Conservation (phyloP, 2,329 filamentous ascomycete genomes). For the Fonsecaea pugnacius region DNA sequence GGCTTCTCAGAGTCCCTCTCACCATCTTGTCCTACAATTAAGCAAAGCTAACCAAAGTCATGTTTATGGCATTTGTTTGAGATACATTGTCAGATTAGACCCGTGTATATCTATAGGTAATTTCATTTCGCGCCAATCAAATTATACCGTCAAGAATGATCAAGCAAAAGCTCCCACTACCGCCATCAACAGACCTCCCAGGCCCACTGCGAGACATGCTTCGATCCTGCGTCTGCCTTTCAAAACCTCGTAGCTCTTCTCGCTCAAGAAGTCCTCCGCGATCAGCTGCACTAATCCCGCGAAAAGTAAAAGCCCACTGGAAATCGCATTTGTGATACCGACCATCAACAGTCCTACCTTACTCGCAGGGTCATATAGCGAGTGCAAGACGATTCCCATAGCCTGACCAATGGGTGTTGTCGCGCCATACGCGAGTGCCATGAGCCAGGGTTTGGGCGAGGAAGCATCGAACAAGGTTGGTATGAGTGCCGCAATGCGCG, state of each 20-base stretch:
- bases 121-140: background rate
- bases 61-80: background rate
- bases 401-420: conserved; percentile 84
- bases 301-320: conserved; percentile 77
- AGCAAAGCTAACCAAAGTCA: background rate
- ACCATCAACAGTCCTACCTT: conserved; percentile 78
- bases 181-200: conserved; percentile 66
- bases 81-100: background rate
- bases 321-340: conserved; percentile 85
- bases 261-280: conserved; percentile 78
- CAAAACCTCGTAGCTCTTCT: conserved; percentile 65
- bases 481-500: conserved; percentile 79
- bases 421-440: conserved; percentile 66
- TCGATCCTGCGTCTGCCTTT: conserved; percentile 63
- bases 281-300: conserved; percentile 82
- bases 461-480: conserved; percentile 66
- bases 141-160: background rate
- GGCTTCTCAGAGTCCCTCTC: background rate
- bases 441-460: conserved; percentile 75
- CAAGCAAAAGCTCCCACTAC: conserved; percentile 69
- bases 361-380: conserved; percentile 77
- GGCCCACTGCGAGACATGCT: conserved; percentile 65
- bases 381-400: conserved; percentile 76
- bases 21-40: background rate
- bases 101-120: background rate